phyloP scores from a whole-genome alignment of 345 rosid genomes.

The Populus euphratica region DNA sequence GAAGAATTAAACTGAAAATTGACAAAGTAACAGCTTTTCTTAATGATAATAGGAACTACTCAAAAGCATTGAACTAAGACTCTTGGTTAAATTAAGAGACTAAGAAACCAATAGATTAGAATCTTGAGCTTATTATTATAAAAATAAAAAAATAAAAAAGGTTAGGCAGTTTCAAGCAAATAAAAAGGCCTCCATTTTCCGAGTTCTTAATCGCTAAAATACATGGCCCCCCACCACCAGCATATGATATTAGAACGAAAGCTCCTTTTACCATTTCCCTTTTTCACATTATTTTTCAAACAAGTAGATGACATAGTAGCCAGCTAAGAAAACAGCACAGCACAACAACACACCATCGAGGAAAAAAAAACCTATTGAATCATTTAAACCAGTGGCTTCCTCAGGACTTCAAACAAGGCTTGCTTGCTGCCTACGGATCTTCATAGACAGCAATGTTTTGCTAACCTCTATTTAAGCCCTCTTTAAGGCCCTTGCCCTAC shows the following conservation, averaged over 20 bases:
- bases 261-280: constrained; percentile 17
- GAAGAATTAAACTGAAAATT: neutral
- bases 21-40: constrained; percentile 4
- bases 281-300: constrained; percentile 37
- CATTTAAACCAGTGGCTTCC: constrained; percentile 36
- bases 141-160: neutral
- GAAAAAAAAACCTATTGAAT: neutral
- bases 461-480: constrained; percentile 57
- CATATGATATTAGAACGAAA: neutral
- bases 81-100: neutral
- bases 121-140: neutral
- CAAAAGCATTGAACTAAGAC: constrained; percentile 19
- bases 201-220: neutral
- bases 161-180: constrained; percentile 26
- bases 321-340: constrained; percentile 16
- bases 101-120: neutral
- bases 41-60: neutral
- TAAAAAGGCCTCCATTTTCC: constrained; percentile 11
- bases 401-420: constrained; percentile 27
- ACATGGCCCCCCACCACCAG: neutral
- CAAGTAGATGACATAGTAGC: constrained; percentile 25
- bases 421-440: constrained; percentile 80
- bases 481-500: constrained; percentile 30
- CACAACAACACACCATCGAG: neutral
- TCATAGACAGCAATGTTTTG: constrained; percentile 1